These are phyloP conservation scores for Paulownia fortunei DNA, from an alignment of 257 asterid species.

Conservation along the genomic window DNA sequence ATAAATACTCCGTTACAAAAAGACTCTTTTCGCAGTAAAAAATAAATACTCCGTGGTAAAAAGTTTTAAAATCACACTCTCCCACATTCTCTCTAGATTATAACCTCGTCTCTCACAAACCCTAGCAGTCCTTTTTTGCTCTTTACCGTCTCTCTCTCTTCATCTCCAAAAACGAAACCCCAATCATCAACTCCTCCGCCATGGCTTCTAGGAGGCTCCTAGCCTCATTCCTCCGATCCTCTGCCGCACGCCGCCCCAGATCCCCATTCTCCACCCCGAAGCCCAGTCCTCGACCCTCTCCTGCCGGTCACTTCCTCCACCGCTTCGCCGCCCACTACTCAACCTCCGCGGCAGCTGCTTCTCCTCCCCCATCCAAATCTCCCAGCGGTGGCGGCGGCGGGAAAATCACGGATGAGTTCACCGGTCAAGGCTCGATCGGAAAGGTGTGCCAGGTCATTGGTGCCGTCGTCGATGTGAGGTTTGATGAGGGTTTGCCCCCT, in stretches of 20 bases:
- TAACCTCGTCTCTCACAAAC: slow-evolving; percentile 25
- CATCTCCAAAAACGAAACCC: slow-evolving; percentile 20
- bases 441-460: slow-evolving; percentile 91
- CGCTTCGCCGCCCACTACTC: slow-evolving; percentile 67
- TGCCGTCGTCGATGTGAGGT: slow-evolving; percentile 92
- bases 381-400: slow-evolving; percentile 50
- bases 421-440: slow-evolving; percentile 78
- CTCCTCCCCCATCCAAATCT: slow-evolving; percentile 44
- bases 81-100: slow-evolving; percentile 20
- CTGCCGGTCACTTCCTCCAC: slow-evolving; percentile 70
- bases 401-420: slow-evolving; percentile 81
- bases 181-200: slow-evolving; percentile 28
- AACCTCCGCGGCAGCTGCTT: slow-evolving; percentile 59
- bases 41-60: slow-evolving; percentile 4
- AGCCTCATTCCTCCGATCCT: slow-evolving; percentile 77
- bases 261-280: slow-evolving; percentile 45
- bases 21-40: no score
- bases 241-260: slow-evolving; percentile 53
- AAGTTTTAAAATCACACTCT: slow-evolving; percentile 4
- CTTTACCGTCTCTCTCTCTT: slow-evolving; percentile 28
- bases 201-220: slow-evolving; percentile 90
- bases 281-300: slow-evolving; percentile 45
- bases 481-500: slow-evolving; percentile 81
- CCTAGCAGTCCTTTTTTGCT: slow-evolving; percentile 14
- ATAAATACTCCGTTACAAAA: no score